Evolutionary conservation across 805 yeast genomes (phyloP).

Genomic region (Kluyveromyces aestuarii): DNA sequence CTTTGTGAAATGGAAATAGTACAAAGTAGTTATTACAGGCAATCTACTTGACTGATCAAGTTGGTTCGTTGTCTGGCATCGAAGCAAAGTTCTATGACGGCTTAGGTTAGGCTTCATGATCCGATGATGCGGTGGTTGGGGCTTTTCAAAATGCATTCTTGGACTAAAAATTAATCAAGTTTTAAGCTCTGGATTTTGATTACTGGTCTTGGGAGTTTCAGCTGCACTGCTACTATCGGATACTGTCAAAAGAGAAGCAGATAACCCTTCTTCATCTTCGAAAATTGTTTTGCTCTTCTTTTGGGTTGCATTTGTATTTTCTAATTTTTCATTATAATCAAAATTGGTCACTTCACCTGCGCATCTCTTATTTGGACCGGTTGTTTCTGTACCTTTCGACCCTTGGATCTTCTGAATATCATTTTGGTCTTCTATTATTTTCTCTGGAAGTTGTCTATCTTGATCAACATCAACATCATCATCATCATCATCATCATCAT

Average conservation of each 20-base stretch:
- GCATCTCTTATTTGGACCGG: background rate
- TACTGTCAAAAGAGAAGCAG: background rate
- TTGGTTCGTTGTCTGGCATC: no score
- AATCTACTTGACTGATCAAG: no score
- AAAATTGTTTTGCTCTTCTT: background rate
- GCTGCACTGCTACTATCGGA: no score
- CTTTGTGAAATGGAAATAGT: no score
- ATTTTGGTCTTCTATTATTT: background rate
- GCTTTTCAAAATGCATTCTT: no score
- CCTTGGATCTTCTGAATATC: background rate
- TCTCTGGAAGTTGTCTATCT: background rate
- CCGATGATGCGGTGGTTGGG: no score
- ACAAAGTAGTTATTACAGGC: no score
- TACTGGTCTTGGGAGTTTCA: no score
- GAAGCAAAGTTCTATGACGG: no score
- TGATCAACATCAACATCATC: slow-evolving; percentile 1
- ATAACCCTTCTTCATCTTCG: background rate
- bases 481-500: background rate
- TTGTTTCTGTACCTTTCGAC: background rate
- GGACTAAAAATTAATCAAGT: no score
- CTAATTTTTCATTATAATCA: background rate
- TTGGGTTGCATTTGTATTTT: background rate
- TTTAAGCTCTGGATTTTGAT: no score
- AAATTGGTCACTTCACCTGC: background rate
- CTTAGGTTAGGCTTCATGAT: no score